A percentile compares a stretch with the other conserved stretches of the same genome.
Evolutionary conservation across 129 eudicot species (phyloP).

Genomic region (Flaveria bidentis): DNA sequence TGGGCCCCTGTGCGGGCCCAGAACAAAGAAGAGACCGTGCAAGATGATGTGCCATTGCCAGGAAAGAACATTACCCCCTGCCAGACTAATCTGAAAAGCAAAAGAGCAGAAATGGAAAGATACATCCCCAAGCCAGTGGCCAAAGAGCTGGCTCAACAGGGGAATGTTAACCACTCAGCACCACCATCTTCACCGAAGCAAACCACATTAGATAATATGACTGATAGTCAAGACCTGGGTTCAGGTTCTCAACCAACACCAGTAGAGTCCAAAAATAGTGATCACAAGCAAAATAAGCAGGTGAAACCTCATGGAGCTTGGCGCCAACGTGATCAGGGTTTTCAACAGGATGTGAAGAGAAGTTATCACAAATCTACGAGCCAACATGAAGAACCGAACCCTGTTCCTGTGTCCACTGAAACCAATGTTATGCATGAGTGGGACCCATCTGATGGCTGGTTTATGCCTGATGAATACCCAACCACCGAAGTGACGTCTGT

Average conservation of each 20-base stretch:
- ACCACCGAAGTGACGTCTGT: constrained; percentile 36
- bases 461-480: constrained; percentile 45
- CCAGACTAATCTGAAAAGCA: constrained; percentile 63
- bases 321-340: constrained; percentile 57
- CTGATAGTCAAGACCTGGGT: constrained; percentile 27
- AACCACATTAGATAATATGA: constrained; percentile 34
- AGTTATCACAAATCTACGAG: constrained; percentile 36
- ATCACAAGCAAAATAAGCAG: constrained; percentile 32
- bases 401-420: constrained; percentile 32
- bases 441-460: constrained; percentile 57
- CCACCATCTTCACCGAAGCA: constrained; percentile 41
- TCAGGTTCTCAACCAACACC: constrained; percentile 11
- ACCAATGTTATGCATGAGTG: constrained; percentile 31
- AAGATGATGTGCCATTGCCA: constrained; percentile 40
- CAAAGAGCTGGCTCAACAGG: constrained; percentile 80
- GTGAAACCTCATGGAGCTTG: constrained; percentile 59
- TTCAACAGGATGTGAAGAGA: constrained; percentile 38
- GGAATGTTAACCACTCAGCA: constrained; percentile 35
- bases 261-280: constrained; percentile 28
- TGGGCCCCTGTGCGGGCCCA: constrained; percentile 82
- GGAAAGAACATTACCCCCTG: constrained; percentile 37
- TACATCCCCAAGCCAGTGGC: constrained; percentile 86
- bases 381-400: constrained; percentile 34
- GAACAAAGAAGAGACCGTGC: constrained; percentile 46
- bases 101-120: constrained; percentile 97